Evolutionary conservation across 2,329 filamentous ascomycete species (phyloP), one percentile per base, ranked within the genome.

Genomic region (Podosphaera leucotricha): DNA sequence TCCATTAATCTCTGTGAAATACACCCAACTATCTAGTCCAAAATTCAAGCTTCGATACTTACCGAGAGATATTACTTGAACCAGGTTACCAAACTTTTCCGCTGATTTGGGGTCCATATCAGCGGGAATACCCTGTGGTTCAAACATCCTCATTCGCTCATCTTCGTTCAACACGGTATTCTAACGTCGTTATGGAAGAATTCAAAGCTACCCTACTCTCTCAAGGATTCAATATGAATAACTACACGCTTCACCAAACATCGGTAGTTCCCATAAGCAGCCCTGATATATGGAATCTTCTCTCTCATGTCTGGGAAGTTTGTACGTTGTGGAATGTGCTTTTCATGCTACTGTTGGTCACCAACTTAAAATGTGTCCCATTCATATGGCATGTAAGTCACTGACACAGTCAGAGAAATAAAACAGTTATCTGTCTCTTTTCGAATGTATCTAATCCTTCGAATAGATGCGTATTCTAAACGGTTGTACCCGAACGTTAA

Each of bases 361-460:
- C 64, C 16, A 77, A 76, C 49, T 49, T 73, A 49, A 77, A 77
- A 59, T 71, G 65, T 44, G 51, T 73, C 1, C 72, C 72, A 0
- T 64, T 69, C 26, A 62, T 70, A 15, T 77, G 72, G 72, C 71
- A 75, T 62, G 67, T 72, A 62, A 40, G 66, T 63, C 13, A 11
- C 28, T 33, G 28, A 33, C 2, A 33, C 11, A 13, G 28, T 4
- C 28, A 13, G 13, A 13, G 28, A 33, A 13, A 33, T n/a, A 33
- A 33, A 7, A 7, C 15, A 7, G 6, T n/a, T 33, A 11, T n/a
- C 2, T 33, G 6, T 11, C 15, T 7, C n/a, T n/a, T 33, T 3
- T 33, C 15, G 10, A n/a, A 33, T 13, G 6, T 7, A 13, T 33
- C 28, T 33, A 33, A 33, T n/a, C 24, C 1, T 16, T 11, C 21